Percentiles rank a stretch among this genome's conserved stretches.
phyloP scores from a whole-genome alignment of 352 stramenopile genomes.

The Phytophthora hybrid region DNA sequence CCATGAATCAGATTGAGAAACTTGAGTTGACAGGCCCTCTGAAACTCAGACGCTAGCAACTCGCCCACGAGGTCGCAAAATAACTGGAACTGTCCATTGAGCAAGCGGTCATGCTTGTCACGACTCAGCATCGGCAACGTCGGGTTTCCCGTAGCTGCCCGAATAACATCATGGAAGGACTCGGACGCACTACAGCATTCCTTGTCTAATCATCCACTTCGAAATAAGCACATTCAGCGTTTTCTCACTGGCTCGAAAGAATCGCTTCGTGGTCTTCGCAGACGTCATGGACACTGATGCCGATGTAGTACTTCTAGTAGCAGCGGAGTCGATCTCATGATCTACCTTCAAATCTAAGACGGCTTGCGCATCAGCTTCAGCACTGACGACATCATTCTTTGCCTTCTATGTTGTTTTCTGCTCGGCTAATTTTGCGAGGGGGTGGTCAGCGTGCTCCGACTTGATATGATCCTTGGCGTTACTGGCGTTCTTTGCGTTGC shows the following conservation, averaged over 20 bases:
- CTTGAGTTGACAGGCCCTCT: slow-evolving; percentile 1
- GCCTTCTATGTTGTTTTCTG: background rate
- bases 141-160: background rate
- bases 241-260: slow-evolving; percentile 15
- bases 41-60: background rate
- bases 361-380: no score
- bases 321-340: no score
- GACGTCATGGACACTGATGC: no score
- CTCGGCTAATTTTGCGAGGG: background rate
- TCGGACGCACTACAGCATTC: background rate
- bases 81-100: slow-evolving; percentile 11
- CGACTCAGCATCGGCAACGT: background rate
- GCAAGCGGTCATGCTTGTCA: slow-evolving; percentile 3
- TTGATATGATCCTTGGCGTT: slow-evolving; percentile 21
- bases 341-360: no score
- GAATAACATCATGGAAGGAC: background rate
- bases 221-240: slow-evolving; percentile 4
- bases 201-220: slow-evolving; percentile 12
- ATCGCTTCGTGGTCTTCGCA: background rate
- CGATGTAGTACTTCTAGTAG: no score
- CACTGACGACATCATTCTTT: no score
- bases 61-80: slow-evolving; percentile 11
- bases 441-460: slow-evolving; percentile 3
- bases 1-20: slow-evolving; percentile 16
- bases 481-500: slow-evolving; percentile 6